Conservation (phyloP, 2,329 filamentous ascomycete genomes). For the Arthrobotrys sphaeroides region DNA sequence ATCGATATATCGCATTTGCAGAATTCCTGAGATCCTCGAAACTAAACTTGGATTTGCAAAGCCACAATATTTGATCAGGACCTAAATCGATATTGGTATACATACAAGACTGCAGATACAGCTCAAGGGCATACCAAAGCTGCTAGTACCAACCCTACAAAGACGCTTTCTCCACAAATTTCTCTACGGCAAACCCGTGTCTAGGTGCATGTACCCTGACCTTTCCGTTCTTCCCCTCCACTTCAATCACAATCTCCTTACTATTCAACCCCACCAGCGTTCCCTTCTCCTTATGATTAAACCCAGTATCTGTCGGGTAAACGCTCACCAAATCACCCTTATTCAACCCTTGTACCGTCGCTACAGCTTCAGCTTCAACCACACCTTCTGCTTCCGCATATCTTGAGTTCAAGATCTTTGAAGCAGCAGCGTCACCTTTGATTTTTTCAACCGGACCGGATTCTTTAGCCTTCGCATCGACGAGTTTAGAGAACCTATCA, state of each 20-base stretch:
- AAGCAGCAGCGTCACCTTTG: slow-evolving; percentile 67
- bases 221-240: slow-evolving; percentile 54
- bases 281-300: slow-evolving; percentile 69
- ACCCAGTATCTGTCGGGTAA: slow-evolving; percentile 72
- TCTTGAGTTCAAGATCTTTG: slow-evolving; percentile 62
- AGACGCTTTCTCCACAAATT: slow-evolving; percentile 1
- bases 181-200: slow-evolving; percentile 18
- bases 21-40: too few species aligned
- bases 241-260: slow-evolving; percentile 70
- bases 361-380: slow-evolving; percentile 63
- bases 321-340: slow-evolving; percentile 68
- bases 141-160: too few species aligned
- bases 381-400: slow-evolving; percentile 64
- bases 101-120: too few species aligned
- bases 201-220: slow-evolving; percentile 25
- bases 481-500: slow-evolving; percentile 67
- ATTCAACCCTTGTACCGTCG: slow-evolving; percentile 67
- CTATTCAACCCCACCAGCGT: slow-evolving; percentile 66
- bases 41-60: too few species aligned
- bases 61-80: too few species aligned
- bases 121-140: too few species aligned
- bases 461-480: slow-evolving; percentile 62
- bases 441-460: slow-evolving; percentile 63
- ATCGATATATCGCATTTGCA: too few species aligned
- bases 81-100: neutral